These are phyloP conservation scores for Vachellia collinsii DNA, from an alignment of 306 rosid genomes.

Conservation along the genomic window DNA sequence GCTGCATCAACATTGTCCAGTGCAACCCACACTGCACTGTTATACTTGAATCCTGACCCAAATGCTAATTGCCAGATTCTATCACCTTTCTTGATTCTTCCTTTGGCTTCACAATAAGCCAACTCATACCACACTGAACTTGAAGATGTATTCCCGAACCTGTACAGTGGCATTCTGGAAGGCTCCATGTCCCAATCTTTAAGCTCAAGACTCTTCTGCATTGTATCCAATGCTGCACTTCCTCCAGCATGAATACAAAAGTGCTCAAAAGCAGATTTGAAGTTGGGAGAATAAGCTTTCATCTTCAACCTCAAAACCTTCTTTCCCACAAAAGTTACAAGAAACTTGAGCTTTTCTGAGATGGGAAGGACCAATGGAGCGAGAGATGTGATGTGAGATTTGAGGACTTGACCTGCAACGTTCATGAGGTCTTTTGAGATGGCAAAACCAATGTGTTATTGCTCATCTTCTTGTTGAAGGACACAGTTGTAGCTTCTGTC, in stretches of 20 bases:
- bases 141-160: constrained; percentile 38
- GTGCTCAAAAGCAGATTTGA: constrained; percentile 34
- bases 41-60: constrained; percentile 45
- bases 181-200: constrained; percentile 35
- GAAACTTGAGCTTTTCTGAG: neutral
- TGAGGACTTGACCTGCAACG: constrained; percentile 26
- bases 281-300: constrained; percentile 26
- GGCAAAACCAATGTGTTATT: constrained; percentile 22
- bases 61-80: constrained; percentile 38
- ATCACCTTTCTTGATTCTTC: constrained; percentile 33
- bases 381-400: constrained; percentile 23
- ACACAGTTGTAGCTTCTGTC: constrained; percentile 26
- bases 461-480: constrained; percentile 31
- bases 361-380: constrained; percentile 18
- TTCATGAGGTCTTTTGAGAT: constrained; percentile 28
- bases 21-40: constrained; percentile 39
- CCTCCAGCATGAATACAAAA: constrained; percentile 38
- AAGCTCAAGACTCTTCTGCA: constrained; percentile 22
- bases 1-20: constrained; percentile 17
- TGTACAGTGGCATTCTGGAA: constrained; percentile 38
- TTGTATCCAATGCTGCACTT: constrained; percentile 27
- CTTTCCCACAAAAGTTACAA: constrained; percentile 7
- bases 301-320: neutral
- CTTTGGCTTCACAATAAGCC: constrained; percentile 35
- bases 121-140: constrained; percentile 42